Percentiles rank a stretch among this genome's conserved stretches.
These are phyloP conservation scores for Coffea canephora DNA, from an alignment of 257 asterid species.

Conservation along the genomic window DNA sequence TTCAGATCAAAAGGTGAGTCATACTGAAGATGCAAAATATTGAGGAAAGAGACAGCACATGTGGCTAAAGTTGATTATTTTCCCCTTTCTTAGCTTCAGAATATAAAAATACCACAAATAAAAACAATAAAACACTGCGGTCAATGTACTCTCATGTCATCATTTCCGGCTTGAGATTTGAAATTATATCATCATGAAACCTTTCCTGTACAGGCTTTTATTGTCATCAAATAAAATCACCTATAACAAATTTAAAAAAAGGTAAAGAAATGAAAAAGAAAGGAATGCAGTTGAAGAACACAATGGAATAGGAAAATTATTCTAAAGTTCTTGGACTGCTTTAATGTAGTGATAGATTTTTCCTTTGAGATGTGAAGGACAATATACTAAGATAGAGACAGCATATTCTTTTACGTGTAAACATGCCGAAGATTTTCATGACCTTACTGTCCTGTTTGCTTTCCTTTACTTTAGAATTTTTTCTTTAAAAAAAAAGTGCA, in stretches of 20 bases:
- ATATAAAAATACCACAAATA: background rate
- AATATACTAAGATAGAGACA: background rate
- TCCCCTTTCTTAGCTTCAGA: background rate
- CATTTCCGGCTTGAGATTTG: background rate
- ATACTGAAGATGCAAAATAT: no score
- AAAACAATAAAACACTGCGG: background rate
- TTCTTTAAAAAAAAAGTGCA: no score
- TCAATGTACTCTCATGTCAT: background rate
- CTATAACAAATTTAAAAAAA: background rate
- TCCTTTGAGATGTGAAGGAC: slow-evolving; percentile 5
- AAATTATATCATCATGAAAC: background rate
- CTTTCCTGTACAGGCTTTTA: slow-evolving; percentile 9
- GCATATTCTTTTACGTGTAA: background rate
- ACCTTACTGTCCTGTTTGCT: no score
- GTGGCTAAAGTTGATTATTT: no score
- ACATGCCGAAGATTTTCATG: background rate
- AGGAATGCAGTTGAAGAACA: background rate
- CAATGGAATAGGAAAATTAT: background rate
- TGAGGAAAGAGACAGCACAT: no score
- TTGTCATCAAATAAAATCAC: slow-evolving; percentile 8
- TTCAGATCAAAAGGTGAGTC: no score
- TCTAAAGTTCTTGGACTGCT: background rate
- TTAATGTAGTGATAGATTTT: background rate
- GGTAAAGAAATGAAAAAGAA: background rate
- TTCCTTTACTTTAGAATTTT: no score